Evolutionary conservation across 768 basidiomycete genomes (phyloP), one percentile per base, ranked within the genome.

Genomic region (Phylloporus rhodoxanthus): DNA sequence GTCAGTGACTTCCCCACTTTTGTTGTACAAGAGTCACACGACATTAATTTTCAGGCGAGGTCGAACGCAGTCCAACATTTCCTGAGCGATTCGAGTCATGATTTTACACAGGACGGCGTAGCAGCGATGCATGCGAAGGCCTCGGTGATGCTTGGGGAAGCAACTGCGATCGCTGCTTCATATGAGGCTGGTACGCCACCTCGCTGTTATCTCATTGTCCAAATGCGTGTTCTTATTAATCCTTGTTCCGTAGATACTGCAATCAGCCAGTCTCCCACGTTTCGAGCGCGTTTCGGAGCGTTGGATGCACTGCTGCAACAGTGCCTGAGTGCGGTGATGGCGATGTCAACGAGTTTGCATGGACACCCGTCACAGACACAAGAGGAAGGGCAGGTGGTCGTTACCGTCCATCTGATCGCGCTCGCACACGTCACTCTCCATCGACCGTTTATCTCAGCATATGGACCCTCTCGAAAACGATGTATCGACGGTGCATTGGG

Each of bases 281-380:
- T 77, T 47, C 67, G 67, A 21, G 61, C 66, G 13, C 71, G 73
- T 7, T 79, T 80, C 19, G 68, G 67, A 36, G 72, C 71, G 2
- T 62, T 80, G 47, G 74, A 77, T 52, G 59, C 66, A 28, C 68
- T 79, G 40, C 74, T 80, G 32, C 73, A 75, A 5, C 58, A 59
- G 2, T 61, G 50, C 34, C 43, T 52, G 21, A 46, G 14, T 38
- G 50, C 46, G 33, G 61, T 49, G 29, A 45, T 62, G 30, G 20
- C 43, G 6, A 17, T 48, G 21, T 28, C 46, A 5, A 51, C 37
- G 8, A 14, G 9, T 14, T n/a, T 17, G 10, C 30, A 42, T 10
- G 48, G 44, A 15, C 30, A n/a, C 13, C 41, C 15, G 3, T 1
- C 45, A 8, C 47, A 41, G 39, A 26, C 39, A 11, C 14, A 14